Conservation (phyloP, 2,329 filamentous ascomycete species). For the Bertia moriformis region DNA sequence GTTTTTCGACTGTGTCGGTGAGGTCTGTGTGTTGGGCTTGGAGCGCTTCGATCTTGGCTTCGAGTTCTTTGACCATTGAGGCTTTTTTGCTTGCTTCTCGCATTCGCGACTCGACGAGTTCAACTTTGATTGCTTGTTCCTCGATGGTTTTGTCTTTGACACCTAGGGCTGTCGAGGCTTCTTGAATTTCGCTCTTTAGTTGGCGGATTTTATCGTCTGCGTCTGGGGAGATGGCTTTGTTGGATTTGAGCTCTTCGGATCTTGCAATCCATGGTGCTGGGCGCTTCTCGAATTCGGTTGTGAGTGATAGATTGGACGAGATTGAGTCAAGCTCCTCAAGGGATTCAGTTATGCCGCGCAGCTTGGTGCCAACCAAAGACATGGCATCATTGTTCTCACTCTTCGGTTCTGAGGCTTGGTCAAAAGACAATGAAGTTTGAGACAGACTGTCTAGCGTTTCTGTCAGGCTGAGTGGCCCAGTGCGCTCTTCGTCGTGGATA, state of each 20-base stretch:
- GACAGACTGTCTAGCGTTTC: neutral
- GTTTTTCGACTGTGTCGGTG: slow-evolving; percentile 14
- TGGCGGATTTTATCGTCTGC: slow-evolving; percentile 42
- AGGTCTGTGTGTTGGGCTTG: slow-evolving; percentile 16
- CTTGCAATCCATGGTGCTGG: slow-evolving; percentile 46
- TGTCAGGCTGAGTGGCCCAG: neutral
- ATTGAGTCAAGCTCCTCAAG: slow-evolving; percentile 35
- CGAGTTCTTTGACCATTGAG: slow-evolving; percentile 23
- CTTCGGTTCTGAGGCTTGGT: neutral
- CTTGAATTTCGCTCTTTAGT: slow-evolving; percentile 38
- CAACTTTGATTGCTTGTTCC: slow-evolving; percentile 46
- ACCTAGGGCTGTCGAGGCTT: slow-evolving; percentile 21
- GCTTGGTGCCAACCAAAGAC: slow-evolving; percentile 11
- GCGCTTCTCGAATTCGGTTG: slow-evolving; percentile 35
- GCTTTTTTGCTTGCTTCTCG: slow-evolving; percentile 39
- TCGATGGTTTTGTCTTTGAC: slow-evolving; percentile 43
- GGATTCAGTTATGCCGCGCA: slow-evolving; percentile 26
- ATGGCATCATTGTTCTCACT: neutral
- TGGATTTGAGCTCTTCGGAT: slow-evolving; percentile 40
- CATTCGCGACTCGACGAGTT: slow-evolving; percentile 44
- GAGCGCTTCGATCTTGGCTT: slow-evolving; percentile 15
- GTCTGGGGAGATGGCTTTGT: slow-evolving; percentile 40
- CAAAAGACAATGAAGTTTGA: neutral
- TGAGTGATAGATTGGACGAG: slow-evolving; percentile 27
- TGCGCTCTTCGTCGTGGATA: neutral